These are phyloP conservation scores for Coemansia sp. DNA, from an alignment of 192 early-diverging fungal genomes.

Conservation along the genomic window DNA sequence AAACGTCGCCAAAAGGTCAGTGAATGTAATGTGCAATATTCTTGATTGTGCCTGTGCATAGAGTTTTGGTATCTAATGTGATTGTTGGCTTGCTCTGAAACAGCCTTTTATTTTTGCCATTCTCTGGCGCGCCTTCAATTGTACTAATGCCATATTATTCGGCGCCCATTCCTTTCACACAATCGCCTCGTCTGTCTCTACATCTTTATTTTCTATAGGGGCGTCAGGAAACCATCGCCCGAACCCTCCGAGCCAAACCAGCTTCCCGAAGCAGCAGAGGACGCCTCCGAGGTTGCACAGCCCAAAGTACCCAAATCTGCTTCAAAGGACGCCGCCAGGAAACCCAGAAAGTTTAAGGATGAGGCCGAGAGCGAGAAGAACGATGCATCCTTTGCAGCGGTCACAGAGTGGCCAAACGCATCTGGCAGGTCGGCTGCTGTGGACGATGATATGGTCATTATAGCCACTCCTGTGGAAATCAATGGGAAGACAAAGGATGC, in stretches of 20 bases:
- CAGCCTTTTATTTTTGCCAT: background rate
- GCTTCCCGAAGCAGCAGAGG: constrained; percentile 2
- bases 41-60: constrained; percentile 1
- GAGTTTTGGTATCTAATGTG: no score
- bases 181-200: background rate
- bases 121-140: background rate
- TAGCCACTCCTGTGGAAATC: constrained; percentile 8
- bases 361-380: constrained; percentile 7
- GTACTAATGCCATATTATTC: background rate
- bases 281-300: background rate
- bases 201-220: constrained; percentile 25
- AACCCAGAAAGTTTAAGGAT: constrained; percentile 22
- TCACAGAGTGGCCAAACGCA: background rate
- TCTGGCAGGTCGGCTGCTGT: constrained; percentile 6
- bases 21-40: background rate
- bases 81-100: constrained; percentile 7
- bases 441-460: constrained; percentile 13
- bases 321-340: constrained; percentile 20
- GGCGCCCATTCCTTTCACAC: background rate
- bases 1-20: constrained; percentile 54
- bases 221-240: constrained; percentile 35
- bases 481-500: constrained; percentile 3
- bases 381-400: background rate
- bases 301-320: constrained; percentile 29
- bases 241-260: constrained; percentile 33